These are phyloP conservation scores for Tephrocybe sp. DNA, from an alignment of 768 basidiomycete genomes.

Conservation along the genomic window DNA sequence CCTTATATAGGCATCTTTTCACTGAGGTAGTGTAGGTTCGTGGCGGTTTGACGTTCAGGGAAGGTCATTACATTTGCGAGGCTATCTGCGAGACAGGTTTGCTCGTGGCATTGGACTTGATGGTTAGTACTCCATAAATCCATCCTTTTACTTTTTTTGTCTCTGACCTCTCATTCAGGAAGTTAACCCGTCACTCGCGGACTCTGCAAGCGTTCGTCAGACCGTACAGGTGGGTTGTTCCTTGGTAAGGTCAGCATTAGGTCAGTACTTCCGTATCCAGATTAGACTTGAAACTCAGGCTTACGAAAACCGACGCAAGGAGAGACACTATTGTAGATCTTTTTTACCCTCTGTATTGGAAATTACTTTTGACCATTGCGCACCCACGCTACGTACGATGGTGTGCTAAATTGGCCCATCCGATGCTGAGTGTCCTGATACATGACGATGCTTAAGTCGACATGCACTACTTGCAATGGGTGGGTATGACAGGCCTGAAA, in stretches of 20 bases:
- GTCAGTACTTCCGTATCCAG: constrained; percentile 38
- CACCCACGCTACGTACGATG: too few relatives aligned
- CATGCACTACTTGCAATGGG: too few relatives aligned
- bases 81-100: constrained; percentile 90
- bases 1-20: not conserved
- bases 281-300: constrained; percentile 8
- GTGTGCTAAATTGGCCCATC: too few relatives aligned
- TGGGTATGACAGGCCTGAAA: too few relatives aligned
- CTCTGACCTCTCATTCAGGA: constrained; percentile 50
- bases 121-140: constrained; percentile 68
- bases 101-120: constrained; percentile 89
- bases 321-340: constrained; percentile 42
- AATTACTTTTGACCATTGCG: too few relatives aligned
- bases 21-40: constrained; percentile 56
- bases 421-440: too few relatives aligned
- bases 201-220: constrained; percentile 72
- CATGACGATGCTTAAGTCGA: too few relatives aligned
- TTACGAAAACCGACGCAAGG: too few relatives aligned
- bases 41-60: constrained; percentile 94
- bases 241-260: constrained; percentile 78
- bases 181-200: constrained; percentile 92
- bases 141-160: constrained; percentile 1
- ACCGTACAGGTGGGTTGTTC: constrained; percentile 92
- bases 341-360: not conserved
- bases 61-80: constrained; percentile 98